These are phyloP conservation scores for Clonostachys rosea DNA, from an alignment of 2,329 filamentous ascomycete species.

Conservation along the genomic window DNA sequence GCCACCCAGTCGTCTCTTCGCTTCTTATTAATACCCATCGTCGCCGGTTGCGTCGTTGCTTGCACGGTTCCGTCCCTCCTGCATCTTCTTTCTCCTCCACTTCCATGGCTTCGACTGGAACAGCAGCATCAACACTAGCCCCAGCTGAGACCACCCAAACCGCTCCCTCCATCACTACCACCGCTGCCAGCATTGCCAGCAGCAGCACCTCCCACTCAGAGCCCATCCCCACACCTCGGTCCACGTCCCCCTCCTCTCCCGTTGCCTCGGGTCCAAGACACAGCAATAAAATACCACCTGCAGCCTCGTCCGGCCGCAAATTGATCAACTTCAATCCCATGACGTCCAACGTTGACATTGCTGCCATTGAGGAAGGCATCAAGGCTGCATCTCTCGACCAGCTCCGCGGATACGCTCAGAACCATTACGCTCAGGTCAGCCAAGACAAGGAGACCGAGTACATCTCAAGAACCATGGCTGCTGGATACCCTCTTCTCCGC, in stretches of 20 bases:
- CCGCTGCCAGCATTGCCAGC: not conserved
- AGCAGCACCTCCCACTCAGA: slow-evolving; percentile 37
- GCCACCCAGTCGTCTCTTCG: not conserved
- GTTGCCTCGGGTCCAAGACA: slow-evolving; percentile 41
- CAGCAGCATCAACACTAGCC: slow-evolving; percentile 13
- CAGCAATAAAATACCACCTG: slow-evolving; percentile 5
- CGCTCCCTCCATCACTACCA: not conserved
- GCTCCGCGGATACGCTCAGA: slow-evolving; percentile 54
- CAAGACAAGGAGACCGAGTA: slow-evolving; percentile 51
- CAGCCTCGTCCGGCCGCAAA: slow-evolving; percentile 44
- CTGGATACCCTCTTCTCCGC: slow-evolving; percentile 56
- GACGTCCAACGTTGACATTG: slow-evolving; percentile 46
- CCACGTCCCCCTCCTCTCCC: slow-evolving; percentile 44
- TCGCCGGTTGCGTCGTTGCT: too few species aligned
- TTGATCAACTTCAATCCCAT: slow-evolving; percentile 50
- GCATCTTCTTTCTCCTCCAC: slow-evolving; percentile 12
- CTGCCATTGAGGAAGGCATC: slow-evolving; percentile 54
- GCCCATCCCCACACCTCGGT: slow-evolving; percentile 51
- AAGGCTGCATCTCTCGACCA: slow-evolving; percentile 56
- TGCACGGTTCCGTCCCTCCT: slow-evolving; percentile 8
- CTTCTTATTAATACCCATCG: slow-evolving; percentile 5
- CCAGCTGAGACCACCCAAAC: not conserved
- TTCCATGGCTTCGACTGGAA: slow-evolving; percentile 9
- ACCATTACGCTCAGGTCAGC: slow-evolving; percentile 49
- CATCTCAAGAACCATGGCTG: slow-evolving; percentile 42